These are phyloP conservation scores for Jacaranda mimosifolia DNA, from an alignment of 257 asterid species.

Conservation along the genomic window DNA sequence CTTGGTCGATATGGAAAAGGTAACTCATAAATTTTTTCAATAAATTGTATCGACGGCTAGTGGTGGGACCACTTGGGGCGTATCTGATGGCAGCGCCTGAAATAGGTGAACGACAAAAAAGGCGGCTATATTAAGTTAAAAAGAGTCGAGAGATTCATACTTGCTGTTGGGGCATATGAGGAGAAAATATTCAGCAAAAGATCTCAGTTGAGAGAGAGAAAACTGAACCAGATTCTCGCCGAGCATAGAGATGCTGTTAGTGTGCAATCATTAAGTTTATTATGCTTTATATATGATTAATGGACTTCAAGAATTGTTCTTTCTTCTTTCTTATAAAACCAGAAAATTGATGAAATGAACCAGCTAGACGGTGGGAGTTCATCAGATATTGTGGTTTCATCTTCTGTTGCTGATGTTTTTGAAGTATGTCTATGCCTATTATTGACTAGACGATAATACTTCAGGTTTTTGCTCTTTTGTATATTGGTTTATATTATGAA, in stretches of 20 bases:
- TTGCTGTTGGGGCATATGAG: slow-evolving; percentile 56
- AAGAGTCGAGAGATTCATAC: slow-evolving; percentile 61
- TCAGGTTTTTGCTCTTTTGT: background rate
- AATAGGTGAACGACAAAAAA: slow-evolving; percentile 47
- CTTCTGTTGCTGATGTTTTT: background rate
- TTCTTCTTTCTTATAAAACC: slow-evolving; percentile 1
- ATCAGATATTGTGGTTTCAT: slow-evolving; percentile 25
- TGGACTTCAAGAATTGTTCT: background rate
- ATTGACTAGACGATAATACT: background rate
- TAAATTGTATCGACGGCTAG: background rate
- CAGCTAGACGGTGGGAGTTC: slow-evolving; percentile 21
- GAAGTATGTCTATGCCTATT: slow-evolving; percentile 21
- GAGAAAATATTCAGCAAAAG: slow-evolving; percentile 67
- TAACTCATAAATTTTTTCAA: slow-evolving; percentile 28
- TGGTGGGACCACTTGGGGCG: too few species aligned
- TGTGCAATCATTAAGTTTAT: background rate
- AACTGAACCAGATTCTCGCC: slow-evolving; percentile 37
- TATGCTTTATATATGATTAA: background rate
- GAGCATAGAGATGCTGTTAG: slow-evolving; percentile 49
- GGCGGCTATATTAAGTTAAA: slow-evolving; percentile 49
- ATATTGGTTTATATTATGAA: background rate
- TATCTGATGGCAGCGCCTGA: slow-evolving; percentile 15
- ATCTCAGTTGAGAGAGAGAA: slow-evolving; percentile 40
- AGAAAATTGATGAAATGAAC: slow-evolving; percentile 38
- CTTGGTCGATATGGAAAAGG: slow-evolving; percentile 61